Evolutionary conservation across 1,139 yeast genomes (phyloP).

Genomic region (Groenewaldozyma sp.): DNA sequence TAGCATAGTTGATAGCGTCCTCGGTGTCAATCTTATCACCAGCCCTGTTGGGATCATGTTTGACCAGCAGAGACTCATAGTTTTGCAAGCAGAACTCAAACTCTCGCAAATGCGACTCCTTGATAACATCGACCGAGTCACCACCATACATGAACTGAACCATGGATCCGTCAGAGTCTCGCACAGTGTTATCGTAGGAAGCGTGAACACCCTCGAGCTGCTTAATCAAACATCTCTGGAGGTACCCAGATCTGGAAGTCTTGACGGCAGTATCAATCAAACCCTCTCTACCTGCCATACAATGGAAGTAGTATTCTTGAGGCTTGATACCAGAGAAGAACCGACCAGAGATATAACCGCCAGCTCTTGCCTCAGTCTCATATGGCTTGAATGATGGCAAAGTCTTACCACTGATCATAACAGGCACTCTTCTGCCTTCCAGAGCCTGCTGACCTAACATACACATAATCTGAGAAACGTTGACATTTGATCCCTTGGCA

Average conservation of each 20-base stretch:
- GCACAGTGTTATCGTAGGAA: slow-evolving; percentile 86
- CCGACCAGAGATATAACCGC: slow-evolving; percentile 96
- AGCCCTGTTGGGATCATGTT: slow-evolving; percentile 76
- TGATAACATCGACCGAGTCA: slow-evolving; percentile 88
- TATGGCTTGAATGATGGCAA: slow-evolving; percentile 93
- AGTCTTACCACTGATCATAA: slow-evolving; percentile 97
- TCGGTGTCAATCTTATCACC: slow-evolving; percentile 74
- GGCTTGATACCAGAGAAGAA: slow-evolving; percentile 97
- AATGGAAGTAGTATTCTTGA: slow-evolving; percentile 99
- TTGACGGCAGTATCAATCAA: slow-evolving; percentile 98
- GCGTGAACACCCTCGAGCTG: slow-evolving; percentile 97
- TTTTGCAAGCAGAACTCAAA: slow-evolving; percentile 90
- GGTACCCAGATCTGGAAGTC: slow-evolving; percentile 96
- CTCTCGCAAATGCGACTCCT: slow-evolving; percentile 89
- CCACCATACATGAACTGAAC: slow-evolving; percentile 97
- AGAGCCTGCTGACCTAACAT: slow-evolving; percentile 97
- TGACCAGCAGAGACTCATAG: slow-evolving; percentile 74
- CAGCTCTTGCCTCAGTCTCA: slow-evolving; percentile 96
- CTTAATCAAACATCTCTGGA: slow-evolving; percentile 96
- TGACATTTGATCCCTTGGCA: slow-evolving; percentile 97
- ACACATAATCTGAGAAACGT: slow-evolving; percentile 99
- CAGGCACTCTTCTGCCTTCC: slow-evolving; percentile 99
- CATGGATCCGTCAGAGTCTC: slow-evolving; percentile 92
- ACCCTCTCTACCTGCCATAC: slow-evolving; percentile 99
- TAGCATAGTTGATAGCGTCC: slow-evolving; percentile 66